Base-by-base conservation (phyloP, 352 stramenopile species). In the Pythium graminicola region DNA sequence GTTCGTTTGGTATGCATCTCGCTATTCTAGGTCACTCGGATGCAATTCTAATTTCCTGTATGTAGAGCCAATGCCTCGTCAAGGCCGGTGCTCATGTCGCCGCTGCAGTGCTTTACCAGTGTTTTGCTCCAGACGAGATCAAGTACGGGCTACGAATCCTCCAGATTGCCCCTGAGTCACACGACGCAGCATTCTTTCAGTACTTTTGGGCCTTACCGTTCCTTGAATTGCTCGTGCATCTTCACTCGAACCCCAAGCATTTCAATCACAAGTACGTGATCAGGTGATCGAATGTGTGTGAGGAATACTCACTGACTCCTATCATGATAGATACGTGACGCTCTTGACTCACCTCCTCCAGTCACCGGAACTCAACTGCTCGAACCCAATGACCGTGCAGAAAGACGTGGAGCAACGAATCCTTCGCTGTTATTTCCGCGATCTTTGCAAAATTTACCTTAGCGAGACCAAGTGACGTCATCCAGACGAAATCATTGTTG, bases 171-270 rank as follows among this genome's bases (percentile, higher is more conserved):
- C 80, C 82, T 7, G 75, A 87, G 49, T 69, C 67, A 6, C 80
- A 90, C 54, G 78, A 90, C 47, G 64, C 82, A 2, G 64, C 62
- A 13, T 89, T 89, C 54, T 93, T 90, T 47, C 82, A 93, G 75
- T 90, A 89, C 59, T 89, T 90, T 64, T 93, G 80, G 79, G 73
- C 88, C 71, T 55, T 92, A 24, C 67, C 81, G 20, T 92, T 87
- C 56, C 64, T 92, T n/a, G 81, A 92, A 65, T 55, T 87, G 41
- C 68, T 92, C 14, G 76, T 92, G 57, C 73, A 92, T 50, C 47
- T 92, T 14, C 77, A 89, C 58, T 81, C 81, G 9, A 87, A 64
- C 33, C 61, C 72, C 32, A 87, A 85, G 65, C 73, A 85, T 51
- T 71, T 70, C 42, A 89, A 86, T 59, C 65, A 68, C 45, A 85